Conservation (phyloP, 352 stramenopile genomes). For the Phytophthora tentaculata region DNA sequence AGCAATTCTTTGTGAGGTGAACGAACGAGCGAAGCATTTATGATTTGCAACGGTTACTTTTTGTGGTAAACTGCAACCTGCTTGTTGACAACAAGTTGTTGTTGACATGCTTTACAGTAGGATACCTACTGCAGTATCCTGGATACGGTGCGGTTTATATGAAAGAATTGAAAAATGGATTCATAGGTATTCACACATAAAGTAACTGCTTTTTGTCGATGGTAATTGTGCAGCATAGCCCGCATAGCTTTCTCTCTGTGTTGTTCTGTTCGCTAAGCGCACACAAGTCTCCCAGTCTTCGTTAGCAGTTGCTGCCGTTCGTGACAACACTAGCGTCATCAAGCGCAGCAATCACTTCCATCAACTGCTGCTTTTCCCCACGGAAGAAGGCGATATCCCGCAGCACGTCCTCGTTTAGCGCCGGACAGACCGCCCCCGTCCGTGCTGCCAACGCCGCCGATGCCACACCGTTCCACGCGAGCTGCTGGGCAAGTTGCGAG, state of each 20-base stretch:
- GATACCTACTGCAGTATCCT: no score
- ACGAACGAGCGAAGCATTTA: slow-evolving; percentile 9
- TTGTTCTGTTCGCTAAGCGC: slow-evolving; percentile 4
- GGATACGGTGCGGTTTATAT: no score
- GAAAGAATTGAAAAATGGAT: slow-evolving; percentile 10
- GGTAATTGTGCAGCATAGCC: slow-evolving; percentile 2
- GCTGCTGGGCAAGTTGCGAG: slow-evolving; percentile 39
- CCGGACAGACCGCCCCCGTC: slow-evolving; percentile 17
- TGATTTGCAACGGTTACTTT: slow-evolving; percentile 38
- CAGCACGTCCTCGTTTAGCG: slow-evolving; percentile 41
- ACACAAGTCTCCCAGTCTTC: slow-evolving; percentile 6
- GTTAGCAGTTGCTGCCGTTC: slow-evolving; percentile 1
- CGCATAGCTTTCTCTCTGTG: slow-evolving; percentile 1
- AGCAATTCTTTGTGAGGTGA: no score
- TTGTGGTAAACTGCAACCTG: no score
- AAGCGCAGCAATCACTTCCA: slow-evolving; percentile 37
- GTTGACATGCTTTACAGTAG: no score
- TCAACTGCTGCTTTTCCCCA: slow-evolving; percentile 45
- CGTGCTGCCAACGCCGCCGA: slow-evolving; percentile 32
- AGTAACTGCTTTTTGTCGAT: slow-evolving; percentile 1
- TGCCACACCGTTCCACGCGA: slow-evolving; percentile 46
- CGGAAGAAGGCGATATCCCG: slow-evolving; percentile 58
- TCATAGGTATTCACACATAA: slow-evolving; percentile 27
- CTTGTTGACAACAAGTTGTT: no score
- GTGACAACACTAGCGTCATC: slow-evolving; percentile 7